phyloP scores from a whole-genome alignment of 1,139 yeast species.

The Kodamaea anthophila region DNA sequence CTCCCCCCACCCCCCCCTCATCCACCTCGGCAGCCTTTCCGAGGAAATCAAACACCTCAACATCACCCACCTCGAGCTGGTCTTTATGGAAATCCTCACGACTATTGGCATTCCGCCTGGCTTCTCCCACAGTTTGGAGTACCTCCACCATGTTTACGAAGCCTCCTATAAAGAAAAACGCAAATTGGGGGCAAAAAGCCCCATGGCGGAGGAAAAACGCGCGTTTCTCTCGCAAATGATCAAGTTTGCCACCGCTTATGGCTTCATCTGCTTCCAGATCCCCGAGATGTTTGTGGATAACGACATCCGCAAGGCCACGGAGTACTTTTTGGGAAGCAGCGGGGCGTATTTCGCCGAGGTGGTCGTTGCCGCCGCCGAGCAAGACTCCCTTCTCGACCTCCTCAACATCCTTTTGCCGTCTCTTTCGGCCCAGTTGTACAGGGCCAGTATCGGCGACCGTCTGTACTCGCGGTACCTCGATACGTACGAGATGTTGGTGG shows the following conservation, averaged over 20 bases:
- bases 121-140: slow-evolving; percentile 35
- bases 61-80: slow-evolving; percentile 42
- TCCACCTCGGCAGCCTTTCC: too few species aligned
- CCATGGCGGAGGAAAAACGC: slow-evolving; percentile 30
- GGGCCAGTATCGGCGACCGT: slow-evolving; percentile 37
- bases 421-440: slow-evolving; percentile 26
- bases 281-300: slow-evolving; percentile 56
- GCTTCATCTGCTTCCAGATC: slow-evolving; percentile 62
- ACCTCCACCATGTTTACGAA: slow-evolving; percentile 40
- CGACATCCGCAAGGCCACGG: slow-evolving; percentile 25
- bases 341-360: slow-evolving; percentile 55
- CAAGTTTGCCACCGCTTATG: slow-evolving; percentile 57
- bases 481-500: slow-evolving; percentile 54
- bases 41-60: too few species aligned
- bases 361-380: slow-evolving; percentile 51
- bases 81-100: slow-evolving; percentile 50
- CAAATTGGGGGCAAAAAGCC: slow-evolving; percentile 36
- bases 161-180: slow-evolving; percentile 34
- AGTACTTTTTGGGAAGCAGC: slow-evolving; percentile 27
- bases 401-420: slow-evolving; percentile 51
- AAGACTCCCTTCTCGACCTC: slow-evolving; percentile 58
- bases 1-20: too few species aligned
- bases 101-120: slow-evolving; percentile 40
- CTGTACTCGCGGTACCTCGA: slow-evolving; percentile 47
- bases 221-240: slow-evolving; percentile 44